phyloP scores from a whole-genome alignment of 768 basidiomycete species.

The Calocybe gangraenosa region DNA sequence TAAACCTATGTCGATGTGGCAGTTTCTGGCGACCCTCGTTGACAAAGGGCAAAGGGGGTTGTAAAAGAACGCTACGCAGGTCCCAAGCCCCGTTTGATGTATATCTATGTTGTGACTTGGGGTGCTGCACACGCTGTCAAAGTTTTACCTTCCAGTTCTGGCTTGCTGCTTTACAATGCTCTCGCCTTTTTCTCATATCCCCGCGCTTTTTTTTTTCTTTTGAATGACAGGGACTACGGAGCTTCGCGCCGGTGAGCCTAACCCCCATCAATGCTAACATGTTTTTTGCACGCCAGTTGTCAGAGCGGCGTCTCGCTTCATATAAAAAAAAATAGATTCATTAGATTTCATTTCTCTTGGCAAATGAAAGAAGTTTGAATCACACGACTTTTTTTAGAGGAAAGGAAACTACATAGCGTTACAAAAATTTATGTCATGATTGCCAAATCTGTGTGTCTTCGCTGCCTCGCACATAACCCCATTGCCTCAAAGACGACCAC shows the following conservation, averaged over 20 bases:
- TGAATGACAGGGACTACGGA: constrained; percentile 9
- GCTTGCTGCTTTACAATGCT: not conserved
- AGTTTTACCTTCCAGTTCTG: constrained; percentile 1
- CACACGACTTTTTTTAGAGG: not conserved
- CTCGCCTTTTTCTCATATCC: not conserved
- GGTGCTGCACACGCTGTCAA: constrained; percentile 11
- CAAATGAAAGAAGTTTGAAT: not conserved
- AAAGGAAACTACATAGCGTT: not conserved
- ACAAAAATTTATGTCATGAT: not conserved
- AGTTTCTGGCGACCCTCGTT: too few relatives aligned
- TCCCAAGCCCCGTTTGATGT: not conserved
- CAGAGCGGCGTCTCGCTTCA: constrained; percentile 1
- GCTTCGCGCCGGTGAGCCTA: constrained; percentile 1
- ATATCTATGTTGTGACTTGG: not conserved
- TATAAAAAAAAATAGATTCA: not conserved
- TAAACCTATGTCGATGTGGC: not conserved
- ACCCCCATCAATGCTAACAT: constrained; percentile 8
- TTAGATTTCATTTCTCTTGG: not conserved
- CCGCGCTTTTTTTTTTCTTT: not conserved
- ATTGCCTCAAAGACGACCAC: constrained; percentile 4
- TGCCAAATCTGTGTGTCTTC: not conserved
- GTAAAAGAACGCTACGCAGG: not conserved
- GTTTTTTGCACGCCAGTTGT: not conserved
- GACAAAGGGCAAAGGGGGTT: not conserved
- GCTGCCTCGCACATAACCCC: not conserved